phyloP scores from a whole-genome alignment of 176 grass and related monocot genomes.

The Phoenix dactylifera region DNA sequence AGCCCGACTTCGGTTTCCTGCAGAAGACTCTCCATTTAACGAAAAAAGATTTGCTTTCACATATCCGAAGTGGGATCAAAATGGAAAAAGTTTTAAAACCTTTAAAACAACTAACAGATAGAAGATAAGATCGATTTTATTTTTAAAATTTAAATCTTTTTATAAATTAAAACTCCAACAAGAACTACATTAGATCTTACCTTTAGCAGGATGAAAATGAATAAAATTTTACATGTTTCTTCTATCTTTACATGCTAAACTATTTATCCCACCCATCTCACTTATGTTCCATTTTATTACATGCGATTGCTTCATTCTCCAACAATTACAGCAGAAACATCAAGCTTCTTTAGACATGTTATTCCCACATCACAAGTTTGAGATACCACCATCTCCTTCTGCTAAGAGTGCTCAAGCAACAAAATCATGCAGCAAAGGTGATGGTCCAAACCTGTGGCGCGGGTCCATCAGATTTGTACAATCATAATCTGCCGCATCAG shows the following conservation, averaged over 20 bases:
- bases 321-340: constrained; percentile 56
- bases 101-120: no score
- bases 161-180: no score
- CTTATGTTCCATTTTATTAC: constrained; percentile 54
- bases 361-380: constrained; percentile 32
- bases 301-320: constrained; percentile 42
- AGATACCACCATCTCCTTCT: constrained; percentile 35
- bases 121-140: no score
- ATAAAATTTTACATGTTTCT: no score
- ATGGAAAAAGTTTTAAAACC: no score
- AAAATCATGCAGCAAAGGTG: constrained; percentile 83
- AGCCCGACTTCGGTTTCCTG: no score
- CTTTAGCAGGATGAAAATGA: constrained; percentile 13
- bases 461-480: constrained; percentile 36
- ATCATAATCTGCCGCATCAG: constrained; percentile 28
- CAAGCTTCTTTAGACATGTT: constrained; percentile 38
- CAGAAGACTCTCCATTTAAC: no score
- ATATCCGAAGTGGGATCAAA: no score
- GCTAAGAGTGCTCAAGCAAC: constrained; percentile 46
- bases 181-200: neutral
- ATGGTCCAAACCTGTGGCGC: constrained; percentile 39
- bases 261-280: constrained; percentile 36
- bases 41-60: no score
- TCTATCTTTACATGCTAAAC: constrained; percentile 78
- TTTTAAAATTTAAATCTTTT: no score